Conservation (phyloP, 805 yeast genomes). For the Metschnikowia peoriensis region DNA sequence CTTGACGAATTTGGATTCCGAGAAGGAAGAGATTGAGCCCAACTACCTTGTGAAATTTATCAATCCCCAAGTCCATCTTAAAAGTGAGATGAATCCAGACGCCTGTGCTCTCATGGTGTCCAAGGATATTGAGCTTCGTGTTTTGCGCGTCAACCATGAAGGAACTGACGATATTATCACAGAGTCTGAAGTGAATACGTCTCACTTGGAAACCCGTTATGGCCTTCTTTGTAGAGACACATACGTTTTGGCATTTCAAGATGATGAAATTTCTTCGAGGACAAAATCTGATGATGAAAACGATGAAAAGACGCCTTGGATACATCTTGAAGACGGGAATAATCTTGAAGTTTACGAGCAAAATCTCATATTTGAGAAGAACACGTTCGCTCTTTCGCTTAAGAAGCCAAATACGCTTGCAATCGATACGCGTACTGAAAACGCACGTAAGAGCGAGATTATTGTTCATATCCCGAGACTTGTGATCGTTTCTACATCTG, state of each 20-base stretch:
- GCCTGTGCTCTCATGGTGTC: conserved; percentile 54
- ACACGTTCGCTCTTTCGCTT: conserved; percentile 42
- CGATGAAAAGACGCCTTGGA: conserved; percentile 19
- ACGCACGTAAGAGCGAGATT: conserved; percentile 27
- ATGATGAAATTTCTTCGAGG: conserved; percentile 22
- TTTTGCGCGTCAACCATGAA: conserved; percentile 43
- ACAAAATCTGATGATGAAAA: conserved; percentile 7
- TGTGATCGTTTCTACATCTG: conserved; percentile 38
- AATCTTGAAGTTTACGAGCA: conserved; percentile 20
- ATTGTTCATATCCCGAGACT: conserved; percentile 35
- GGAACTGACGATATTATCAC: conserved; percentile 37
- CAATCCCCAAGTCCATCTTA: conserved; percentile 79
- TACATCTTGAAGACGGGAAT: conserved; percentile 28
- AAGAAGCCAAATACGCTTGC: conserved; percentile 54
- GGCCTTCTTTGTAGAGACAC: conserved; percentile 57
- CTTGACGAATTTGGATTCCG: conserved; percentile 39
- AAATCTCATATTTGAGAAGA: conserved; percentile 35
- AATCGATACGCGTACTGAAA: conserved; percentile 24
- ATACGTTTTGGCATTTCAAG: conserved; percentile 51
- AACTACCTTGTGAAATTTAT: conserved; percentile 66
- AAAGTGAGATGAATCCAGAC: conserved; percentile 44
- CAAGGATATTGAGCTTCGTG: conserved; percentile 57
- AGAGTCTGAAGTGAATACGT: conserved; percentile 32
- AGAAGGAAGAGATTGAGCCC: conserved; percentile 45
- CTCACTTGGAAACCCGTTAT: conserved; percentile 53